Evolutionary conservation across 2,329 filamentous ascomycete species (phyloP).

Genomic region (Xylariales sp.): DNA sequence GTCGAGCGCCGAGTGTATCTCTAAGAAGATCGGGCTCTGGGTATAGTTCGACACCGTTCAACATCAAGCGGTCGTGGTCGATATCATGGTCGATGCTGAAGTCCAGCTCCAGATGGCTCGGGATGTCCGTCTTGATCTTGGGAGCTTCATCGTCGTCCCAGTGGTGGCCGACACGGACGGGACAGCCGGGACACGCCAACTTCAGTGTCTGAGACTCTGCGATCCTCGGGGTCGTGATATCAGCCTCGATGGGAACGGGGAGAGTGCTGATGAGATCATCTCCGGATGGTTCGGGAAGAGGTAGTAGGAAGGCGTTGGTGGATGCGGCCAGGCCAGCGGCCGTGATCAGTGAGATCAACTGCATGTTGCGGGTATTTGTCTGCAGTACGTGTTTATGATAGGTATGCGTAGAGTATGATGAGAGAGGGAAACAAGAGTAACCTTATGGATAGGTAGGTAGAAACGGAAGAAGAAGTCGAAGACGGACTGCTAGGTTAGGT

Average conservation of each 20-base stretch:
- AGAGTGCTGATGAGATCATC: slow-evolving; percentile 23
- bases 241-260: slow-evolving; percentile 20
- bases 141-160: slow-evolving; percentile 8
- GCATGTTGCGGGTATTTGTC: no score
- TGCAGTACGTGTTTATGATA: no score
- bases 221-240: slow-evolving; percentile 12
- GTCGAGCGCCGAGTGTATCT: slow-evolving; percentile 39
- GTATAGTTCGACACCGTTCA: slow-evolving; percentile 60
- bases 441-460: no score
- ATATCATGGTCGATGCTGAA: slow-evolving; percentile 46
- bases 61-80: slow-evolving; percentile 41
- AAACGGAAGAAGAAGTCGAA: no score
- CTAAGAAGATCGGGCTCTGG: slow-evolving; percentile 44
- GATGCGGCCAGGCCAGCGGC: slow-evolving; percentile 30
- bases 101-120: slow-evolving; percentile 46
- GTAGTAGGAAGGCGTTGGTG: slow-evolving; percentile 26
- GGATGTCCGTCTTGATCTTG: slow-evolving; percentile 22
- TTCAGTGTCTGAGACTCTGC: slow-evolving; percentile 21
- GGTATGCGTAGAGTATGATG: no score
- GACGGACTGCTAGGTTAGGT: no score
- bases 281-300: slow-evolving; percentile 21
- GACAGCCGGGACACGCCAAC: slow-evolving; percentile 26
- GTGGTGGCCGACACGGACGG: slow-evolving; percentile 16
- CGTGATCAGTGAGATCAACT: slow-evolving; percentile 28
- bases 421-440: no score